Evolutionary conservation across 2,329 filamentous ascomycete species (phyloP).

Genomic region (Phyllosticta capitalensis): DNA sequence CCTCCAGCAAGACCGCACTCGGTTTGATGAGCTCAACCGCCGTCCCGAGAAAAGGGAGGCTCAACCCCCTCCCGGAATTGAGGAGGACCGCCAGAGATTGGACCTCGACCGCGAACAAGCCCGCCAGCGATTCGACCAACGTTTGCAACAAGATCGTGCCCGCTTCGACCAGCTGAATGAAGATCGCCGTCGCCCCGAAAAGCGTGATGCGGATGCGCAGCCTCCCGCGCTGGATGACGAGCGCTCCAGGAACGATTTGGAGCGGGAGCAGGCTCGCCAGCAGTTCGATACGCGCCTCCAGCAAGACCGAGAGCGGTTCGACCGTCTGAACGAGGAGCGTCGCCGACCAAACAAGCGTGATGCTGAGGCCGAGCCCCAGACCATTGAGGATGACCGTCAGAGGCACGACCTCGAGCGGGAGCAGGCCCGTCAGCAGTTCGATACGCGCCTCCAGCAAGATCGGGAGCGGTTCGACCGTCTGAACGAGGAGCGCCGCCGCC

Average conservation of each 20-base stretch:
- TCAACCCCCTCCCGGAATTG: too few species aligned
- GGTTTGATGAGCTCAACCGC: too few species aligned
- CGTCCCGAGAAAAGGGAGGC: too few species aligned
- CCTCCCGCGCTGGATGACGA: not conserved
- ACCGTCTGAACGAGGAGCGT: not conserved
- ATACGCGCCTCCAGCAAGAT: not conserved
- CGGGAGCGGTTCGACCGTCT: not conserved
- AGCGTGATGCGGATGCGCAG: too few species aligned
- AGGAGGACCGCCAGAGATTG: too few species aligned
- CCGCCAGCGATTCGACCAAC: not conserved
- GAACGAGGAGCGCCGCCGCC: not conserved
- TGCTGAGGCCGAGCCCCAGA: not conserved
- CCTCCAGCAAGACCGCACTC: too few species aligned
- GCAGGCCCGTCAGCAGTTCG: not conserved
- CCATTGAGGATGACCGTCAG: too few species aligned
- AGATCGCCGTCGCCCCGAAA: too few species aligned
- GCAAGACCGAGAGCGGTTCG: not conserved
- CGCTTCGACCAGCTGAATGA: not conserved
- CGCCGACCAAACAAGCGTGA: not conserved
- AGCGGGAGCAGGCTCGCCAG: not conserved
- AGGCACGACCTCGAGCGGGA: too few species aligned
- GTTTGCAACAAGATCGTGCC: not conserved
- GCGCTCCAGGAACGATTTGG: too few species aligned
- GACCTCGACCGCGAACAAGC: not conserved
- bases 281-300: not conserved